phyloP scores from a whole-genome alignment of 2,329 filamentous ascomycete species.

The Scytalidium sp. region DNA sequence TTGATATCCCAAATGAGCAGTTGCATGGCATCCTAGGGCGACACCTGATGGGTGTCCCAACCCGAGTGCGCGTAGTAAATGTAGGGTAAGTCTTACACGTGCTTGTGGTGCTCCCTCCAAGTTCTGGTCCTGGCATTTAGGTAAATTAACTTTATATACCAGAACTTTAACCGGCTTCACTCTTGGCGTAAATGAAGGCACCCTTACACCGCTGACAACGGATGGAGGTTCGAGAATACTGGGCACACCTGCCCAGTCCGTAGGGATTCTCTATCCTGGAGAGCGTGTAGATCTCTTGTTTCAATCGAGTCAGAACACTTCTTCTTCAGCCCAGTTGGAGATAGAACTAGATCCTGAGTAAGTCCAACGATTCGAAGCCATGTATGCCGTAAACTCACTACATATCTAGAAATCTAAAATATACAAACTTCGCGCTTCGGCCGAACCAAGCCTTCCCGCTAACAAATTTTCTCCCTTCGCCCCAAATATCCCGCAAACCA shows the following conservation, averaged over 20 bases:
- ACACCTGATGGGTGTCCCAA: slow-evolving; percentile 16
- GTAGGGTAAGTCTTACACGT: slow-evolving; percentile 31
- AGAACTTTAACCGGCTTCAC: slow-evolving; percentile 18
- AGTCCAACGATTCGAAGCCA: slow-evolving; percentile 2
- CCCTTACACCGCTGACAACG: slow-evolving; percentile 18
- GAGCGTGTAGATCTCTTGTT: slow-evolving; percentile 37
- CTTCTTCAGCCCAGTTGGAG: slow-evolving; percentile 8
- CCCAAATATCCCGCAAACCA: not conserved
- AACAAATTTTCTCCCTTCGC: not conserved
- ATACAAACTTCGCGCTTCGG: slow-evolving; percentile 38
- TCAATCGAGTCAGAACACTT: not conserved
- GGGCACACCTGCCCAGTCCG: slow-evolving; percentile 22
- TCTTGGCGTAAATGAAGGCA: slow-evolving; percentile 9
- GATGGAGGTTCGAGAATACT: slow-evolving; percentile 35
- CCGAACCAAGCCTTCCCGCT: slow-evolving; percentile 35
- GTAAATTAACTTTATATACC: not conserved
- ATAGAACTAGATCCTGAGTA: slow-evolving; percentile 34
- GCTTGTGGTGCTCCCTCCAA: too few species aligned
- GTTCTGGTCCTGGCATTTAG: not conserved
- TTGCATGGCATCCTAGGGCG: slow-evolving; percentile 22
- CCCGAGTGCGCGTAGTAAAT: slow-evolving; percentile 38
- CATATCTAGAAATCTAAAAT: slow-evolving; percentile 36
- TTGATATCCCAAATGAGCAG: slow-evolving; percentile 9
- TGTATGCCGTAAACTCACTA: slow-evolving; percentile 10
- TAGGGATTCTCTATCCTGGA: slow-evolving; percentile 36